phyloP scores from a whole-genome alignment of 208 protist genomes.

The Trypanosoma melophagium region DNA sequence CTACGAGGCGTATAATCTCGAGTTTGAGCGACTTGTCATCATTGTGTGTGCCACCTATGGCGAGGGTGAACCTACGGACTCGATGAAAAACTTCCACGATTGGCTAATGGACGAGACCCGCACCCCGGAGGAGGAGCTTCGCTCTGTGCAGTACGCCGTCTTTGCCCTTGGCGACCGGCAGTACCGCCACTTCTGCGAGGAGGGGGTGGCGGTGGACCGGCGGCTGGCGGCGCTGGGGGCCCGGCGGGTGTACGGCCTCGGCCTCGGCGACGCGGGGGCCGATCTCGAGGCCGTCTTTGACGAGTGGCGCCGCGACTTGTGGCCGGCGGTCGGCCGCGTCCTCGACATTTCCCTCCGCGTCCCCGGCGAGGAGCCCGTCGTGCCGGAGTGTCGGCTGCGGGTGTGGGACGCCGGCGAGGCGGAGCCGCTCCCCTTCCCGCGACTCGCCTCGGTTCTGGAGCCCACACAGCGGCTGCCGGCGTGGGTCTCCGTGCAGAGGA shows the following conservation, averaged over 20 bases:
- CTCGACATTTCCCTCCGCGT: slow-evolving; percentile 77
- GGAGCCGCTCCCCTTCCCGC: slow-evolving; percentile 79
- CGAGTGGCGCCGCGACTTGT: slow-evolving; percentile 81
- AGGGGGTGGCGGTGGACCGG: slow-evolving; percentile 83
- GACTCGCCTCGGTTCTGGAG: slow-evolving; percentile 86
- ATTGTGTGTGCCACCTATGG: slow-evolving; percentile 89
- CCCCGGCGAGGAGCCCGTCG: slow-evolving; percentile 67
- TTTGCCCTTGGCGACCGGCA: slow-evolving; percentile 90
- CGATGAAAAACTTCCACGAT: slow-evolving; percentile 86
- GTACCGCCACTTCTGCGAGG: slow-evolving; percentile 90
- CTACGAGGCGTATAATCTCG: slow-evolving; percentile 60
- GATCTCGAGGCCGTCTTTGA: slow-evolving; percentile 89
- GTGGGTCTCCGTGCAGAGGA: slow-evolving; percentile 66
- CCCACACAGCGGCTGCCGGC: slow-evolving; percentile 84
- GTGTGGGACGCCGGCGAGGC: slow-evolving; percentile 72
- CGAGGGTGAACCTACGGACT: slow-evolving; percentile 91
- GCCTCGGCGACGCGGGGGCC: slow-evolving; percentile 72
- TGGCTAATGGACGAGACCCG: slow-evolving; percentile 78
- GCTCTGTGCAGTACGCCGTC: slow-evolving; percentile 80
- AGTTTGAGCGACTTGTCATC: slow-evolving; percentile 69
- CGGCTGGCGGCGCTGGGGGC: slow-evolving; percentile 88
- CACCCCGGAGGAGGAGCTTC: slow-evolving; percentile 56
- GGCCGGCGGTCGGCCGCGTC: slow-evolving; percentile 70
- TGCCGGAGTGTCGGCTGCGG: slow-evolving; percentile 82
- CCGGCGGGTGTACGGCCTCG: slow-evolving; percentile 74